A percentile compares a stretch with the other conserved stretches of the same genome.
Conservation (phyloP, 108 stramenopile species). For the Cyclotella cryptica region DNA sequence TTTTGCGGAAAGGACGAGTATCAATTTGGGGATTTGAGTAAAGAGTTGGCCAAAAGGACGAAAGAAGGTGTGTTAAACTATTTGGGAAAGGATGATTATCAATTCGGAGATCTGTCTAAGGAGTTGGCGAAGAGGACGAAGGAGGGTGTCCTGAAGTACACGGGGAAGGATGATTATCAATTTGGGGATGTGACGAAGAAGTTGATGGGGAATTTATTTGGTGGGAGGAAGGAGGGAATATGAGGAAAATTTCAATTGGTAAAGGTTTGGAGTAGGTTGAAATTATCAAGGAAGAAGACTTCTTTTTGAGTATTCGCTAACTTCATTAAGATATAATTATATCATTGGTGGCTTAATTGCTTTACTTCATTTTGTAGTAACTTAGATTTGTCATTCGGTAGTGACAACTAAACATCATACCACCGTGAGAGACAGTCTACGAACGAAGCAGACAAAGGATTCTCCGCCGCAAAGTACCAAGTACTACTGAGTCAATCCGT, state of each 20-base stretch:
- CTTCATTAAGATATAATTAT: no score
- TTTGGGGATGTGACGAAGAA: constrained; percentile 85
- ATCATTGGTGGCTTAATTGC: no score
- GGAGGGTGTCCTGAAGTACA: constrained; percentile 64
- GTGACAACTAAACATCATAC: no score
- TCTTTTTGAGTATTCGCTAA: no score
- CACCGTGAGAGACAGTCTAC: no score
- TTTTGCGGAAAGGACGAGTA: constrained; percentile 81
- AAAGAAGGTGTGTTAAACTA: constrained; percentile 70
- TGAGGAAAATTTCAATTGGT: not conserved
- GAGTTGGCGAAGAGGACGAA: constrained; percentile 76
- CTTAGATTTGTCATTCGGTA: no score
- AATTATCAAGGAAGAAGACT: no score
- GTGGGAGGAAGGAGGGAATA: constrained; percentile 42
- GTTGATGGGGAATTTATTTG: constrained; percentile 71
- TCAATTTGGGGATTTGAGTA: constrained; percentile 70
- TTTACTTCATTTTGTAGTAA: no score
- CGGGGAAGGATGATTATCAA: constrained; percentile 73
- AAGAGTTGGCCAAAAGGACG: constrained; percentile 65
- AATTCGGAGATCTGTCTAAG: constrained; percentile 52
- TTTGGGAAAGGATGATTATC: constrained; percentile 76
- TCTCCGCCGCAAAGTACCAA: no score
- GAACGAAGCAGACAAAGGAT: no score
- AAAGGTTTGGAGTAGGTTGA: no score
- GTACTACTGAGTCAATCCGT: no score